Percentiles rank a stretch among this genome's conserved stretches.
These are phyloP conservation scores for Phytophthora sansomeana DNA, from an alignment of 352 stramenopile species.

Conservation along the genomic window DNA sequence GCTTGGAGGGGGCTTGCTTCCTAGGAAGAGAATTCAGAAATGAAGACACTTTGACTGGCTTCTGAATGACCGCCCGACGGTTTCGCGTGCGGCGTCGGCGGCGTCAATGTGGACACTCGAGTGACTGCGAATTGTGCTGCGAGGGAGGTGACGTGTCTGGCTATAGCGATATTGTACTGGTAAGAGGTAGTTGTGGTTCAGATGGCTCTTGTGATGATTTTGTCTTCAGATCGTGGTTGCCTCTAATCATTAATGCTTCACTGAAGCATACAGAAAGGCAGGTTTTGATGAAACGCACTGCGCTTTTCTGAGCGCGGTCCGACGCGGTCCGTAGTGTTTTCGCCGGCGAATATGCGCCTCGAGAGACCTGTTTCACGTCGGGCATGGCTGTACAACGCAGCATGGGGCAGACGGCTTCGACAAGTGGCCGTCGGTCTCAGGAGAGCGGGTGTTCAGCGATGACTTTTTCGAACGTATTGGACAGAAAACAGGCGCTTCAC, in stretches of 20 bases:
- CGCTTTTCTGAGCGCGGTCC: neutral
- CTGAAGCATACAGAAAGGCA: too few relatives aligned
- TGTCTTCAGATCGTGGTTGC: too few relatives aligned
- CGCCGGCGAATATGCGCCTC: neutral
- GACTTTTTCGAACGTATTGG: neutral
- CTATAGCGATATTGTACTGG: neutral
- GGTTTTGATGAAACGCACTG: too few relatives aligned
- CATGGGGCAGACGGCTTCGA: too few relatives aligned
- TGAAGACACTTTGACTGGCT: slow-evolving; percentile 11
- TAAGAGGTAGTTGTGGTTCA: too few relatives aligned
- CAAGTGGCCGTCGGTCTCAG: too few relatives aligned
- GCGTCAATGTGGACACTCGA: slow-evolving; percentile 10
- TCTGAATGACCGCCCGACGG: neutral
- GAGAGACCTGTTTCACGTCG: too few relatives aligned
- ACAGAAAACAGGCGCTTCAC: neutral
- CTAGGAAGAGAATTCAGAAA: slow-evolving; percentile 35
- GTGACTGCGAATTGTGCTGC: neutral
- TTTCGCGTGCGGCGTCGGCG: slow-evolving; percentile 15
- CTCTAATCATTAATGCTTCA: too few relatives aligned
- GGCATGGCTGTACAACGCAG: too few relatives aligned
- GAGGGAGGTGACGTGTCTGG: neutral
- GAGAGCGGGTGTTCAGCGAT: neutral
- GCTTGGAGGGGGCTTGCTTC: slow-evolving; percentile 13
- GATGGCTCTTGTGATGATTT: too few relatives aligned
- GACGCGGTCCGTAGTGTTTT: neutral